phyloP scores from a whole-genome alignment of 805 yeast species.

The Brettanomyces sp. region DNA sequence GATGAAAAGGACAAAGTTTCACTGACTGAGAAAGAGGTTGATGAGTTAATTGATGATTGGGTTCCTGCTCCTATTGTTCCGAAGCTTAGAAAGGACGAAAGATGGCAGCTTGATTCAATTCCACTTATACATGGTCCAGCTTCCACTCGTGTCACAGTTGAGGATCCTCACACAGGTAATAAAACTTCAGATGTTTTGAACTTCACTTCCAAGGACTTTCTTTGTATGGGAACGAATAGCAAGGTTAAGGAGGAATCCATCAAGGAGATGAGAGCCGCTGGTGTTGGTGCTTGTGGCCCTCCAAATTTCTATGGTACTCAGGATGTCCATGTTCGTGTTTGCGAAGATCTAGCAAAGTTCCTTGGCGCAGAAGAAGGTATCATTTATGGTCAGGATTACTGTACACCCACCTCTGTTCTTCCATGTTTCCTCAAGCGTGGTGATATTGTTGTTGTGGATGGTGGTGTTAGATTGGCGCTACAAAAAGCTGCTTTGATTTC shows the following conservation, averaged over 20 bases:
- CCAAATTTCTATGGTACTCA: slow-evolving; percentile 96
- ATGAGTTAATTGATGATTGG: slow-evolving; percentile 86
- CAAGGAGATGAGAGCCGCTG: slow-evolving; percentile 52
- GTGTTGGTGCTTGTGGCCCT: slow-evolving; percentile 98
- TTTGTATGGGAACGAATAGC: slow-evolving; percentile 46
- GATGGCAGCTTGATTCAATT: slow-evolving; percentile 52
- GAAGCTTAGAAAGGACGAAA: slow-evolving; percentile 39
- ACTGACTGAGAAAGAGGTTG: slow-evolving; percentile 55
- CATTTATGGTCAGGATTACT: slow-evolving; percentile 87
- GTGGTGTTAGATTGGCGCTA: slow-evolving; percentile 61
- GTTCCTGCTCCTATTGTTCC: slow-evolving; percentile 75
- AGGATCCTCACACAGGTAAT: slow-evolving; percentile 19
- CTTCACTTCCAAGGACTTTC: slow-evolving; percentile 63
- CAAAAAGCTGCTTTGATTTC: slow-evolving; percentile 86
- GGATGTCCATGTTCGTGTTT: slow-evolving; percentile 77
- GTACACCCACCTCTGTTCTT: slow-evolving; percentile 77
- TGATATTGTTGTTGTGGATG: slow-evolving; percentile 82
- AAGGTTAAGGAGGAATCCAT: slow-evolving; percentile 45
- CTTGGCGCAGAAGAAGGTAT: slow-evolving; percentile 73
- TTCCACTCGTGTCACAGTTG: slow-evolving; percentile 21
- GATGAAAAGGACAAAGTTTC: slow-evolving; percentile 63
- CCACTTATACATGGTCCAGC: slow-evolving; percentile 56
- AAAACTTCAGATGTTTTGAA: slow-evolving; percentile 39
- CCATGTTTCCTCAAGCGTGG: slow-evolving; percentile 95
- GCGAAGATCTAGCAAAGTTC: slow-evolving; percentile 63